Base-by-base conservation (phyloP, 345 rosid species). In the Salix caprea region DNA sequence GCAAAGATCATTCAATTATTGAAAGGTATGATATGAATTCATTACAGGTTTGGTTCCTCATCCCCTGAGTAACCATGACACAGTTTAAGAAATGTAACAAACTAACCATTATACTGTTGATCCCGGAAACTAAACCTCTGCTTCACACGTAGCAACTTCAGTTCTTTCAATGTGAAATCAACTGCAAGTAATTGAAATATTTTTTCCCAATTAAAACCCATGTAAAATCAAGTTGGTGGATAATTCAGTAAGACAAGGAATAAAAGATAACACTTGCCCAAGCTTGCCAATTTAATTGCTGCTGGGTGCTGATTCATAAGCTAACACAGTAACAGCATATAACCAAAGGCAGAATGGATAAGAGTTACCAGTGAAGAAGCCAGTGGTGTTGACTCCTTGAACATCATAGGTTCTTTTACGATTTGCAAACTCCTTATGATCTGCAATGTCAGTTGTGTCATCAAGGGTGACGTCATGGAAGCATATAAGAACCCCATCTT, bases 401-500 rank as follows among this genome's bases (percentile, higher is more conserved):
- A 96, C 98, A 60, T 86, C 87, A 61, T 92, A 93, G 56, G 97
- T 93, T 85, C 91, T 89, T 82, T 86, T 90, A 76, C 96, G 98
- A 78, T 90, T 78, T 56, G 90, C 89, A 84, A 93, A 93, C 84
- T 91, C 93, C 79, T 89, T 91, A 78, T 93, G 92, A 18, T 89
- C 80, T 6, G 90, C 88, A 77, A 95, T 52, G 79, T 93, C 89
- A 26, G 94, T 93, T 39, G 91, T 95, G 65, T 74, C 76, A 86
- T 96, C 98, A 46, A 96, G 94, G 74, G 79, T 85, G 54, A 93
- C 90, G 74, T 96, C 97, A 71, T 91, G 99, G 73, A 81, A 82
- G 83, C 99, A 93, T 76, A 93, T 87, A 36, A 93, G 96, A 40
- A 90, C 84, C 77, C 97, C 97, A 68, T 93, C 98, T 85, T 90